phyloP scores from a whole-genome alignment of 2,329 filamentous ascomycete species.

The Alternaria dauci region DNA sequence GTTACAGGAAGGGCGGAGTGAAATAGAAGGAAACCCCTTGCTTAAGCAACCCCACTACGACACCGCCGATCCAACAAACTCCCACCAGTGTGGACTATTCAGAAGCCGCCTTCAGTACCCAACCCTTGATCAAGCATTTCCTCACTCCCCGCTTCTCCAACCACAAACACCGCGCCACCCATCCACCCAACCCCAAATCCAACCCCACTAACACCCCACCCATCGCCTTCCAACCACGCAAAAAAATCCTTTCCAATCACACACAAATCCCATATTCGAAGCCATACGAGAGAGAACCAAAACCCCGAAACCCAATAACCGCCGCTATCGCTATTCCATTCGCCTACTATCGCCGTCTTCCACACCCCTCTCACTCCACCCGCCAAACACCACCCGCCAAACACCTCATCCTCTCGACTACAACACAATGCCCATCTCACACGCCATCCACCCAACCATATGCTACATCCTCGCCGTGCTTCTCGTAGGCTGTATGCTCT shows the following conservation, averaged over 20 bases:
- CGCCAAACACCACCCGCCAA: no score
- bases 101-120: background rate
- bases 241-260: accelerated
- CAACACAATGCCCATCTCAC: background rate
- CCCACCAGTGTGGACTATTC: accelerated
- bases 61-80: background rate
- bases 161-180: background rate
- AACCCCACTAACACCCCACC: background rate
- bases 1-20: no score
- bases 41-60: background rate
- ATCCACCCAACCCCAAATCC: background rate
- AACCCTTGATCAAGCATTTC: no score
- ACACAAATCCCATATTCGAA: no score
- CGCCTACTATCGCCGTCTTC: no score
- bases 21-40: background rate
- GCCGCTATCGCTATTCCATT: no score
- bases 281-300: no score
- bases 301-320: no score
- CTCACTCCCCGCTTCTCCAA: no score
- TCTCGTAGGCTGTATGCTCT: background rate
- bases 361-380: no score
- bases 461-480: background rate
- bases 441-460: background rate
- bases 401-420: background rate
- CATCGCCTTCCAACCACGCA: background rate